Evolutionary conservation across 148 eudicot species (phyloP), one percentile per base, ranked within the genome.

Genomic region (Rheum nobile): DNA sequence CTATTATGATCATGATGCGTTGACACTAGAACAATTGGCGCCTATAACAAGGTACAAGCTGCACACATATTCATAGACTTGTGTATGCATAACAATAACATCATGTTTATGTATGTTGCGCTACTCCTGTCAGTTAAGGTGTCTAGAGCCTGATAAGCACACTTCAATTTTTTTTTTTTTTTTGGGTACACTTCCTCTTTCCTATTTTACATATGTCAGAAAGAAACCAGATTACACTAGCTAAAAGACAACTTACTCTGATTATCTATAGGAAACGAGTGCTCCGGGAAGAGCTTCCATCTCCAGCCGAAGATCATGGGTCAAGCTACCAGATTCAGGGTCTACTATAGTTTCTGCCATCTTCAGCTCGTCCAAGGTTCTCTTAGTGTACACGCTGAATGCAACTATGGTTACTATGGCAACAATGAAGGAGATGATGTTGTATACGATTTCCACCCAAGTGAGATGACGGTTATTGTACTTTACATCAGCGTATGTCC

Each of bases 401-500:
- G 83, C 88, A 59, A 91, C 84, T n/a, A 83, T 83, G 29, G 86
- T 88, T 13, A 83, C 32, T 28, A 89, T 77, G 14, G 97, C 92
- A 67, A 93, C 71, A 48, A 93, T 82, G 79, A 93, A 84, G 68
- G 98, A 93, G 48, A 91, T 85, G 32, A 86, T 69, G 67, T 93
- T 89, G 87, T 93, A 93, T 54, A 91, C 79, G 5, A 93, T 93
- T 71, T 93, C 98, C 77, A 93, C 92, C 74, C 77, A 75, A 52
- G 95, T 91, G 74, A 93, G 77, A 63, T 89, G 91, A 81, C 91
- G 86, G 77, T 89, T 85, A 71, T 92, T 85, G 67, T 91, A 93
- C 75, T 91, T 82, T 22, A 93, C 88, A 69, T 91, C 97, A 47
- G 98, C 98, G 35, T 85, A 87, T 32, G 95, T 93, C 81, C 92